Percentiles rank a stretch among this genome's conserved stretches.
Conservation (phyloP, 345 rosid genomes). For the Lepidium sativum region DNA sequence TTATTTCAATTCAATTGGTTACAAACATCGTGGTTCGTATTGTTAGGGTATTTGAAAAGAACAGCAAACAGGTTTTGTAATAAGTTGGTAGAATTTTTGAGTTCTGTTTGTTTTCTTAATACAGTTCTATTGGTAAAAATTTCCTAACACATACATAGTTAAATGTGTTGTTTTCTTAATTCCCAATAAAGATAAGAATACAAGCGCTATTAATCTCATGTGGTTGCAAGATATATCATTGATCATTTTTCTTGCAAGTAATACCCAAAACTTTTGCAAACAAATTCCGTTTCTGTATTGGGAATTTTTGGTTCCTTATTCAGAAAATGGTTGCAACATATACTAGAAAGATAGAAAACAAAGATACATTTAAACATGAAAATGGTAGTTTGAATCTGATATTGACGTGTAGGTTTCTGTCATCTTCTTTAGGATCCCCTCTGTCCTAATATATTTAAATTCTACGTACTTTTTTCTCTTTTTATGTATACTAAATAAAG, state of each 20-base stretch:
- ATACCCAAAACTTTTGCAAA: neutral
- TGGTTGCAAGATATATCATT: neutral
- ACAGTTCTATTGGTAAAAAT: neutral
- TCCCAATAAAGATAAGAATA: neutral
- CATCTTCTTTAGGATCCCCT: neutral
- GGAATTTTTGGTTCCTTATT: neutral
- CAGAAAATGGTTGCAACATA: neutral
- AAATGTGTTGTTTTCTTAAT: neutral
- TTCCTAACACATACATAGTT: too few species aligned
- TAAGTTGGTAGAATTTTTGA: constrained; percentile 8
- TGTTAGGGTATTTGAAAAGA: constrained; percentile 5
- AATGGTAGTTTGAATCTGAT: constrained; percentile 14
- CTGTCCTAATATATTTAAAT: neutral
- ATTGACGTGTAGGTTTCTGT: constrained; percentile 4
- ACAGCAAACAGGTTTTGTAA: constrained; percentile 8
- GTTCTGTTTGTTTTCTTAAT: neutral
- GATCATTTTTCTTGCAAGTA: constrained; percentile 10
- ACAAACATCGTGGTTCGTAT: constrained; percentile 15
- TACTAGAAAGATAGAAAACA: neutral
- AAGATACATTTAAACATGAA: constrained; percentile 7
- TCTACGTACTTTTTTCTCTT: neutral
- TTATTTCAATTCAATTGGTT: constrained; percentile 15
- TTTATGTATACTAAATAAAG: neutral
- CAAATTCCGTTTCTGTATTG: neutral
- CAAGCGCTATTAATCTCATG: neutral